Evolutionary conservation across 2,329 filamentous ascomycete genomes (phyloP).

Genomic region (Cladophialophora yegresii): DNA sequence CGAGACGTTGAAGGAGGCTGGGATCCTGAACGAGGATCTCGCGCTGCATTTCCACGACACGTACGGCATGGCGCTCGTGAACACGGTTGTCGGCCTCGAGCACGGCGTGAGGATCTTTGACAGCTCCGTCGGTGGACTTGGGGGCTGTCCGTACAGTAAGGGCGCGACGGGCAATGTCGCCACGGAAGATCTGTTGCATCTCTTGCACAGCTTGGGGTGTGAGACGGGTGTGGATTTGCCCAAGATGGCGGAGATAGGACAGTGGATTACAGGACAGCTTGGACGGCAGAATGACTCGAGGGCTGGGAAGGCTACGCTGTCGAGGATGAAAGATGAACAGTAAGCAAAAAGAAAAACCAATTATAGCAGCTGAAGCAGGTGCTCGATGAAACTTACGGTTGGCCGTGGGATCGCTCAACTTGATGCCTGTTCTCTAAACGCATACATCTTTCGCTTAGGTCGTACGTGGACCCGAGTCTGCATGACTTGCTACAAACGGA

Average conservation of each 20-base stretch:
- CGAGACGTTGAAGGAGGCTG: constrained; percentile 60
- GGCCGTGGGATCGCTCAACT: background rate
- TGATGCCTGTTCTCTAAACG: background rate
- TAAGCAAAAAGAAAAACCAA: constrained; percentile 18
- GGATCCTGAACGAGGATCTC: constrained; percentile 60
- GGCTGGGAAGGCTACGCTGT: constrained; percentile 56
- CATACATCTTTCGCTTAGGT: background rate
- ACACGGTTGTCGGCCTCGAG: constrained; percentile 63
- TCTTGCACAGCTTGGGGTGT: constrained; percentile 61
- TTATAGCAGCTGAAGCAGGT: constrained; percentile 10
- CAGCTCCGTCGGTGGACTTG: constrained; percentile 63
- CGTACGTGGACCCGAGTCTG: background rate
- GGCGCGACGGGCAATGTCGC: constrained; percentile 67
- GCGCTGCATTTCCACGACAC: constrained; percentile 69
- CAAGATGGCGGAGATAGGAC: constrained; percentile 58
- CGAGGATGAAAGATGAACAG: constrained; percentile 40
- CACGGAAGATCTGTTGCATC: constrained; percentile 65
- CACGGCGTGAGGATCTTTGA: constrained; percentile 66
- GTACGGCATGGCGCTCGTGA: constrained; percentile 65
- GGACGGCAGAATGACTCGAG: constrained; percentile 56
- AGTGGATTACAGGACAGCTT: constrained; percentile 58
- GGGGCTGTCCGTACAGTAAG: constrained; percentile 66
- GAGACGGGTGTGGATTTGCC: constrained; percentile 61
- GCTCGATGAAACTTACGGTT: background rate
- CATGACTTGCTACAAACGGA: background rate